phyloP scores from a whole-genome alignment of 148 eudicot species.

The Silene uniflora region DNA sequence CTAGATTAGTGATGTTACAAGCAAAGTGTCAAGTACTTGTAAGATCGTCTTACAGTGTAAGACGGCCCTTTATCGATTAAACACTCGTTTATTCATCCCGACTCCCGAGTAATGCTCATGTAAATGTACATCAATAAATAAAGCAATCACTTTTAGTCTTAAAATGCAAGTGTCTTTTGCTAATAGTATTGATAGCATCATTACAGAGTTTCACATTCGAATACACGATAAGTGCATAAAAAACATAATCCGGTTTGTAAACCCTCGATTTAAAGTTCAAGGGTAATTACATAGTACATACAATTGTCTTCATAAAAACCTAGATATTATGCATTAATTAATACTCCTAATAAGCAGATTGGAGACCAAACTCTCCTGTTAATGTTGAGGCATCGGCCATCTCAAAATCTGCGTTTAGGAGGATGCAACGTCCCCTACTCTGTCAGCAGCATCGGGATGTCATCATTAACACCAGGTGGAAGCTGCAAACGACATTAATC shows the following conservation, averaged over 20 bases:
- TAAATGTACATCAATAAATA: background rate
- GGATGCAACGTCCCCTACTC: slow-evolving; percentile 37
- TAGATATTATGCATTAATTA: background rate
- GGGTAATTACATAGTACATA: background rate
- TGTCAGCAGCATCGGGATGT: slow-evolving; percentile 51
- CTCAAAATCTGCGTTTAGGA: slow-evolving; percentile 19
- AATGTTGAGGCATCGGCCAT: slow-evolving; percentile 24
- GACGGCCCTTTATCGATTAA: no score
- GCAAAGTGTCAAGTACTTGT: background rate
- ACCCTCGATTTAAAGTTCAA: background rate
- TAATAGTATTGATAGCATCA: background rate
- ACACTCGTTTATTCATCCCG: no score
- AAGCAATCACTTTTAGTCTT: background rate
- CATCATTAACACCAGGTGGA: slow-evolving; percentile 38
- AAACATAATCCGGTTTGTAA: background rate
- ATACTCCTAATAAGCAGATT: slow-evolving; percentile 19
- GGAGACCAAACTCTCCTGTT: slow-evolving; percentile 28
- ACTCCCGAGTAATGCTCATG: no score
- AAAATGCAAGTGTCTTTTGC: no score
- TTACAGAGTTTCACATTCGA: background rate
- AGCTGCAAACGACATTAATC: slow-evolving; percentile 38
- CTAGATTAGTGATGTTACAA: background rate
- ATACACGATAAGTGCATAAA: background rate
- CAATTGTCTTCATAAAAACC: background rate
- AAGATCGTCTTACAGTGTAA: no score